These are phyloP conservation scores for Davidsoniella neocaledoniae DNA, from an alignment of 2,329 filamentous ascomycete genomes.

Conservation along the genomic window DNA sequence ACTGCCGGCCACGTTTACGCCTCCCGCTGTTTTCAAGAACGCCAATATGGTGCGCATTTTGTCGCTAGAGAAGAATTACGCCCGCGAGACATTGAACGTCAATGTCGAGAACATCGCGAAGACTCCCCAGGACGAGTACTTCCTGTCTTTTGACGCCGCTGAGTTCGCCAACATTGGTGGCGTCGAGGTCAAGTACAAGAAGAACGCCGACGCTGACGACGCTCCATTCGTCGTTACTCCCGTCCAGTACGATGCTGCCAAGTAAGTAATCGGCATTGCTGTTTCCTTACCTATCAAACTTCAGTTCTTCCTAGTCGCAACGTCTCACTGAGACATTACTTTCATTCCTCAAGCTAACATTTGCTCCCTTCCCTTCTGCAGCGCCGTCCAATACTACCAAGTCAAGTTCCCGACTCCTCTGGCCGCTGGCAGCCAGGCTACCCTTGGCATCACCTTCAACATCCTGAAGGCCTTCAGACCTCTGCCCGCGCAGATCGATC, in stretches of 20 bases:
- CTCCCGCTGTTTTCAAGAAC: conserved; percentile 76
- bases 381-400: conserved; percentile 66
- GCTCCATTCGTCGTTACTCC: conserved; percentile 46
- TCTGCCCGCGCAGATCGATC: conserved; percentile 66
- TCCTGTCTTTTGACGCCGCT: conserved; percentile 64
- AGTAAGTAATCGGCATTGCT: conserved; percentile 23
- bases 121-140: conserved; percentile 76
- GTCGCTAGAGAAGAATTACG: conserved; percentile 85
- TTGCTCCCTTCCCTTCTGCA: conserved; percentile 20
- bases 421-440: conserved; percentile 60
- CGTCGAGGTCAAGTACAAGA: conserved; percentile 85
- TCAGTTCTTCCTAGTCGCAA: too few species aligned
- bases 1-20: conserved; percentile 54
- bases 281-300: too few species aligned
- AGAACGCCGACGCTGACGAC: conserved; percentile 40
- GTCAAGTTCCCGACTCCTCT: conserved; percentile 65
- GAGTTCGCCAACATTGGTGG: conserved; percentile 65
- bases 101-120: conserved; percentile 75
- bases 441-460: conserved; percentile 73
- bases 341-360: conserved; percentile 12
- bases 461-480: conserved; percentile 63
- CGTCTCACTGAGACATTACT: too few species aligned
- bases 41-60: conserved; percentile 77
- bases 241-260: conserved; percentile 47
- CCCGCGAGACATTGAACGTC: conserved; percentile 83